phyloP scores from a whole-genome alignment of 306 rosid genomes.

The Rosa multiflora region DNA sequence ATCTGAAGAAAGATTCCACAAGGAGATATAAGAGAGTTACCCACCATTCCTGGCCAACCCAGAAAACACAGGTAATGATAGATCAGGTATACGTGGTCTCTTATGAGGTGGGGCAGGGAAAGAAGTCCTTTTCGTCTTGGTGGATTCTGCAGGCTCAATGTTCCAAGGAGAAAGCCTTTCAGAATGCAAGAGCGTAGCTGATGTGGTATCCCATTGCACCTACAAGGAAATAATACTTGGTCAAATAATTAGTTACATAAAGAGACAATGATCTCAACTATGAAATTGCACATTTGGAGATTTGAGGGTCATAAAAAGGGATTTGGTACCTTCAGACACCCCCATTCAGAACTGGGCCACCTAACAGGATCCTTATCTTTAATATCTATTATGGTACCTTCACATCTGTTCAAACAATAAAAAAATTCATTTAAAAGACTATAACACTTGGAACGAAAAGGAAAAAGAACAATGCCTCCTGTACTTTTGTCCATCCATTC shows the following conservation, averaged over 20 bases:
- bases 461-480: neutral
- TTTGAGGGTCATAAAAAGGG: slow-evolving; percentile 1
- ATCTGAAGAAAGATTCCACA: slow-evolving; percentile 7
- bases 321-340: slow-evolving; percentile 53
- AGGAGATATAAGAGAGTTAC: slow-evolving; percentile 17
- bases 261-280: slow-evolving; percentile 3
- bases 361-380: slow-evolving; percentile 49
- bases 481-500: neutral
- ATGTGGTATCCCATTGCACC: slow-evolving; percentile 63
- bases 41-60: slow-evolving; percentile 40
- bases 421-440: neutral
- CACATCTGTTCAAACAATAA: slow-evolving; percentile 32
- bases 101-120: slow-evolving; percentile 31
- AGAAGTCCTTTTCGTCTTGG: slow-evolving; percentile 13
- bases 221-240: slow-evolving; percentile 22
- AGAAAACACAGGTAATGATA: slow-evolving; percentile 23
- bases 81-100: slow-evolving; percentile 28
- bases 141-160: slow-evolving; percentile 38
- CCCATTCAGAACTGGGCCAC: slow-evolving; percentile 84
- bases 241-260: slow-evolving; percentile 7
- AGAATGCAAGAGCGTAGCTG: slow-evolving; percentile 28
- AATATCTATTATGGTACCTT: slow-evolving; percentile 47
- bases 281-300: slow-evolving; percentile 13
- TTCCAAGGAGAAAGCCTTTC: slow-evolving; percentile 75
- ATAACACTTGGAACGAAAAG: neutral